Evolutionary conservation across 1,284 basidiomycete species (phyloP).

Genomic region (Wolfiporia cocos): DNA sequence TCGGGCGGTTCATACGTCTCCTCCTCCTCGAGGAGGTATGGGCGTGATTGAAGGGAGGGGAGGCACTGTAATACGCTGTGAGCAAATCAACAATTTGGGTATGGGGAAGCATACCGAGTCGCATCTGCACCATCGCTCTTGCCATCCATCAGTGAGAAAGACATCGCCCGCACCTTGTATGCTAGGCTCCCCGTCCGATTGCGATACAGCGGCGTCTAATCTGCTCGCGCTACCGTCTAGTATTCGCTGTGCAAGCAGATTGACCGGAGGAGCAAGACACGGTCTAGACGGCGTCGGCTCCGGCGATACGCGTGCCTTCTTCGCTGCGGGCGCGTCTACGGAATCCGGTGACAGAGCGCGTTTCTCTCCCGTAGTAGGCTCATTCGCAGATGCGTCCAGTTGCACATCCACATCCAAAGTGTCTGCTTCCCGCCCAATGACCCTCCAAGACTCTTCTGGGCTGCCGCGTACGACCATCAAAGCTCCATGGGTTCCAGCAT

Average conservation of each 20-base stretch:
- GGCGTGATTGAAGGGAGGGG: constrained; percentile 39
- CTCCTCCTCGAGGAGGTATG: constrained; percentile 68
- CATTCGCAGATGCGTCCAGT: constrained; percentile 1
- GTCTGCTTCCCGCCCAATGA: constrained; percentile 27
- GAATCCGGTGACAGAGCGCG: constrained; percentile 39
- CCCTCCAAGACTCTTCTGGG: constrained; percentile 41
- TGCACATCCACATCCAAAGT: constrained; percentile 19
- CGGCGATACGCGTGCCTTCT: constrained; percentile 34
- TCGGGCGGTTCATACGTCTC: constrained; percentile 78
- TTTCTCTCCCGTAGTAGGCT: constrained; percentile 32
- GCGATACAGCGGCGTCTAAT: not conserved
- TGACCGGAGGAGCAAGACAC: constrained; percentile 50
- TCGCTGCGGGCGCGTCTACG: constrained; percentile 35
- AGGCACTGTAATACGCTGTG: constrained; percentile 54
- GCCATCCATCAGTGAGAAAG: constrained; percentile 66
- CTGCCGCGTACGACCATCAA: constrained; percentile 56
- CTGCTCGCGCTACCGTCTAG: constrained; percentile 3
- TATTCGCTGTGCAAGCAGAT: constrained; percentile 36
- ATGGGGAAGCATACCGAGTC: constrained; percentile 31
- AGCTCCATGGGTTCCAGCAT: constrained; percentile 58
- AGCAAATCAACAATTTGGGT: not conserved
- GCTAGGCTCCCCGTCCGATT: not conserved
- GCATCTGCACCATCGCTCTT: constrained; percentile 71
- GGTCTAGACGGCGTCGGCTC: constrained; percentile 19
- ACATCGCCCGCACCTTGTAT: constrained; percentile 53